A percentile compares a stretch with the other conserved stretches of the same genome.
phyloP scores from a whole-genome alignment of 257 asterid species.

The Capsicum baccatum region DNA sequence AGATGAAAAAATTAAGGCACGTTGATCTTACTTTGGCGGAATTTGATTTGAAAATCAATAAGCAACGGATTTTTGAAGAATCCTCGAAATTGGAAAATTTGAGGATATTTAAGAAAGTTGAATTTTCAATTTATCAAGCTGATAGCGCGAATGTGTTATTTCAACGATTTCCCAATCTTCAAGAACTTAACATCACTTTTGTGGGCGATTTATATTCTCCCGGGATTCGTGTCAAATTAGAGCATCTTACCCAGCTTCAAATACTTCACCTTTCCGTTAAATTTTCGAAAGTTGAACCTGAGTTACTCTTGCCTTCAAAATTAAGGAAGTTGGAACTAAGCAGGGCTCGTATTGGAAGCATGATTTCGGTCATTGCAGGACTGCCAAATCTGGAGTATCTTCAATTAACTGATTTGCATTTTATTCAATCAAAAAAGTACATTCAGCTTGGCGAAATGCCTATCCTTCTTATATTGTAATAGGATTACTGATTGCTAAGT shows the following conservation, averaged over 20 bases:
- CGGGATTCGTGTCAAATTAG: no score
- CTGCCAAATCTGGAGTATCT: not conserved
- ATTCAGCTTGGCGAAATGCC: no score
- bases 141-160: no score
- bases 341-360: not conserved
- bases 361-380: not conserved
- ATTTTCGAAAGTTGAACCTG: not conserved
- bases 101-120: not conserved
- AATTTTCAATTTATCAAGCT: not conserved
- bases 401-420: not conserved
- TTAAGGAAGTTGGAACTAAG: not conserved
- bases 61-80: not conserved
- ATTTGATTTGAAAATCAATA: not conserved
- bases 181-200: no score
- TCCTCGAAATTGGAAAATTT: not conserved
- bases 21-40: not conserved
- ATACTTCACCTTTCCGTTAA: no score
- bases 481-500: no score
- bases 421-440: not conserved
- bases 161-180: no score
- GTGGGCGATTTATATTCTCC: no score
- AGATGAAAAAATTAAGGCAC: not conserved
- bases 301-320: not conserved
- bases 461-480: no score
- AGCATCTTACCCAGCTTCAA: no score